Conservation (phyloP, 2,329 filamentous ascomycete species). For the Achaetomium macrosporum region DNA sequence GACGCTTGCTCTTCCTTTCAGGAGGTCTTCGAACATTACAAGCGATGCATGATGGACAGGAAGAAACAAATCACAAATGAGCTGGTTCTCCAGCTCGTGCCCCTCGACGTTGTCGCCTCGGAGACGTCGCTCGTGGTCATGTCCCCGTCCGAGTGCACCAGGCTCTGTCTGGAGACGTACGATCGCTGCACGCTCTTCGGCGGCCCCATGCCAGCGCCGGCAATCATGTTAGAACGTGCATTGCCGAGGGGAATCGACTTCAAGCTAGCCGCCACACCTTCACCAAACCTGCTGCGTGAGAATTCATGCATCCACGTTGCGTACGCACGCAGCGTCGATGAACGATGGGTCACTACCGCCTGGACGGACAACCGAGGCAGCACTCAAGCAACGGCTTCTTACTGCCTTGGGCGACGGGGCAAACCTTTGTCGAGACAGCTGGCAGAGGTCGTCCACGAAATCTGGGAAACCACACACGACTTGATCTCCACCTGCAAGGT, state of each 20-base stretch:
- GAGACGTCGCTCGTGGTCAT: constrained; percentile 58
- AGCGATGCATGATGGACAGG: constrained; percentile 43
- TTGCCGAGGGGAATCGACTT: constrained; percentile 70
- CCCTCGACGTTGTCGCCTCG: constrained; percentile 61
- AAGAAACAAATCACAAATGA: constrained; percentile 50
- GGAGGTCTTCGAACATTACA: constrained; percentile 62
- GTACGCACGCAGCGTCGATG: constrained; percentile 69
- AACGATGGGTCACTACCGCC: constrained; percentile 70
- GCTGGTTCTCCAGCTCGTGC: constrained; percentile 71
- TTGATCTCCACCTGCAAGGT: constrained; percentile 65
- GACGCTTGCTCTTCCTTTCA: constrained; percentile 71
- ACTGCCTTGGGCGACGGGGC: constrained; percentile 60
- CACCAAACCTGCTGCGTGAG: constrained; percentile 67
- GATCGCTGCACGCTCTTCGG: constrained; percentile 62
- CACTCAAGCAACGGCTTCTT: constrained; percentile 66
- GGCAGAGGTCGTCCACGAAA: constrained; percentile 62
- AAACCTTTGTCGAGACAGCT: constrained; percentile 47
- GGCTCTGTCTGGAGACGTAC: constrained; percentile 68
- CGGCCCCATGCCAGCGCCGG: constrained; percentile 57
- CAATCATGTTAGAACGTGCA: constrained; percentile 65
- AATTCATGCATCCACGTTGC: constrained; percentile 76
- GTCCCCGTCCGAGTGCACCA: constrained; percentile 52
- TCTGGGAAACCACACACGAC: constrained; percentile 73
- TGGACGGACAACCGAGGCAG: constrained; percentile 76
- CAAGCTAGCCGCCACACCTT: constrained; percentile 61